Percentiles rank a stretch among this genome's conserved stretches.
These are phyloP conservation scores for Silene noctiflora DNA, from an alignment of 179 eudicot genomes.

Conservation along the genomic window DNA sequence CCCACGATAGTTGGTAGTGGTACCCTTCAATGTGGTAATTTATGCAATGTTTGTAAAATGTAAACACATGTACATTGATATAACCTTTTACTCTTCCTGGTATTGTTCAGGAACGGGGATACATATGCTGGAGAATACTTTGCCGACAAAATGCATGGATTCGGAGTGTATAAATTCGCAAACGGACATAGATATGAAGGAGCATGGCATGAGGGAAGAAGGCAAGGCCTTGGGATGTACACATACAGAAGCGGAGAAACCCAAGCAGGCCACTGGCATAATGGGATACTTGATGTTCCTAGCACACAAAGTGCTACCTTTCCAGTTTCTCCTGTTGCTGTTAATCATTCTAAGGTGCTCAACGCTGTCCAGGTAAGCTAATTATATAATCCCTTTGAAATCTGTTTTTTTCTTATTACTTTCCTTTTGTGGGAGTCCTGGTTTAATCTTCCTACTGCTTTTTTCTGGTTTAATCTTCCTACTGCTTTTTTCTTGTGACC, in stretches of 20 bases:
- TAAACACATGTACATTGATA: not conserved
- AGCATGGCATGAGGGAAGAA: slow-evolving; percentile 94
- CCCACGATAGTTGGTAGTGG: not conserved
- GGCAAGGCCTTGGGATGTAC: slow-evolving; percentile 95
- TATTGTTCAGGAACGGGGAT: slow-evolving; percentile 70
- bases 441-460: not conserved
- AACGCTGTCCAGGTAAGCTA: slow-evolving; percentile 72
- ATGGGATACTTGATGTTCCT: slow-evolving; percentile 70
- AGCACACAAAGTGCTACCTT: slow-evolving; percentile 51
- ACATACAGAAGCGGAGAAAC: slow-evolving; percentile 88
- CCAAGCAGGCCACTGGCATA: slow-evolving; percentile 91
- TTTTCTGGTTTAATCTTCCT: too few relatives aligned
- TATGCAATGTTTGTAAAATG: not conserved
- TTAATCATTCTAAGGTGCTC: slow-evolving; percentile 73
- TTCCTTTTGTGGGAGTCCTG: too few relatives aligned
- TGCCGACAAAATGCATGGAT: slow-evolving; percentile 97
- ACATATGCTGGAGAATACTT: slow-evolving; percentile 94
- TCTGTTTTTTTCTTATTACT: too few relatives aligned
- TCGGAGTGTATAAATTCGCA: slow-evolving; percentile 76
- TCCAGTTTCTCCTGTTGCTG: slow-evolving; percentile 63
- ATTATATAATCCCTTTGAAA: not conserved
- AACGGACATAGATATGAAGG: slow-evolving; percentile 89
- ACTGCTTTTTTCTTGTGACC: too few relatives aligned
- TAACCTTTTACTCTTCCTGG: slow-evolving; percentile 2
- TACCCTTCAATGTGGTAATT: not conserved